Evolutionary conservation across 805 yeast genomes (phyloP).

Genomic region (Starmera dryadoides): DNA sequence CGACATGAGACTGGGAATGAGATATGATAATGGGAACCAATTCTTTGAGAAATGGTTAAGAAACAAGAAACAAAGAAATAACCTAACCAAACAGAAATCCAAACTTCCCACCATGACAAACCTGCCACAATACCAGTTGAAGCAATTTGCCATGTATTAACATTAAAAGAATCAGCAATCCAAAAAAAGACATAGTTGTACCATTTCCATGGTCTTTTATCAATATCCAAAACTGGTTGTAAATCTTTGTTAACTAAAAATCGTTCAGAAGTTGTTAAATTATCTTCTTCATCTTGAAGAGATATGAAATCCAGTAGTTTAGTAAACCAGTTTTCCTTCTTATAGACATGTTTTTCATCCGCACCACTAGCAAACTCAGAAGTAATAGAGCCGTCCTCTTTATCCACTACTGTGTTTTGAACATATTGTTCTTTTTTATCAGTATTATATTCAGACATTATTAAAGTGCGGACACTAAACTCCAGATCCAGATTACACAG

Average conservation of each 20-base stretch:
- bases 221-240: constrained; percentile 61
- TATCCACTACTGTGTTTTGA: no score
- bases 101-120: constrained; percentile 84
- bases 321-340: neutral
- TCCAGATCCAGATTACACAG: no score
- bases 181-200: constrained; percentile 73
- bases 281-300: constrained; percentile 13
- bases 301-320: constrained; percentile 1
- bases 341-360: no score
- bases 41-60: constrained; percentile 64
- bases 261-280: constrained; percentile 48
- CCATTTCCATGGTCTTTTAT: constrained; percentile 82
- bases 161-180: constrained; percentile 86
- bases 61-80: constrained; percentile 64
- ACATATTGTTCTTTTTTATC: no score
- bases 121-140: constrained; percentile 77
- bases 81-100: constrained; percentile 87
- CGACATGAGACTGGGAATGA: constrained; percentile 81
- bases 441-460: no score
- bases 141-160: constrained; percentile 89
- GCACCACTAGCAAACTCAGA: neutral
- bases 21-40: constrained; percentile 75
- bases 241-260: constrained; percentile 71
- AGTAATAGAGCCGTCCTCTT: neutral
- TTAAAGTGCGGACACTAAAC: no score